Conservation (phyloP, 1,139 yeast species). For the Yarrowia galli region DNA sequence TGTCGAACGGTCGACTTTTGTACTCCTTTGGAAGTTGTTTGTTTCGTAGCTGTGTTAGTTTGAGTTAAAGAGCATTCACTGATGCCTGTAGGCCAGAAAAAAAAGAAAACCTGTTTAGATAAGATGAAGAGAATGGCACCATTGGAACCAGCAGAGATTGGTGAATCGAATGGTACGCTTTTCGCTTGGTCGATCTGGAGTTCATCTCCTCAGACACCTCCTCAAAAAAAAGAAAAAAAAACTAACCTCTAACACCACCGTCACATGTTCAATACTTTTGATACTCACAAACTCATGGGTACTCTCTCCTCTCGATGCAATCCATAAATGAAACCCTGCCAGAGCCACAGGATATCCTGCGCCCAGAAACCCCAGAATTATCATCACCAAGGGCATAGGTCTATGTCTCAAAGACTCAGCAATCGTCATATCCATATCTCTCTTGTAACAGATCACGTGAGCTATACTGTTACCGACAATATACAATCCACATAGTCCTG, state of each 20-base stretch:
- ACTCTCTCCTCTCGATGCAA: constrained; percentile 67
- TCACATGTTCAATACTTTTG: neutral
- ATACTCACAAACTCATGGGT: constrained; percentile 53
- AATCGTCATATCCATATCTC: constrained; percentile 52
- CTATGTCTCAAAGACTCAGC: constrained; percentile 47
- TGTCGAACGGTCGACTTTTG: constrained; percentile 37
- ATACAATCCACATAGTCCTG: constrained; percentile 45
- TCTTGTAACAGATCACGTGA: constrained; percentile 58
- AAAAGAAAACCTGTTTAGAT: too few species aligned
- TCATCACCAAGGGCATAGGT: constrained; percentile 60
- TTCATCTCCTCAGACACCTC: too few species aligned
- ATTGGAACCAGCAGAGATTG: too few species aligned
- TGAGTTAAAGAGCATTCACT: too few species aligned
- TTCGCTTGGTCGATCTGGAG: too few species aligned
- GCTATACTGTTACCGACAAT: constrained; percentile 48
- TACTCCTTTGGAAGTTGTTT: constrained; percentile 20
- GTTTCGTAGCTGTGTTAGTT: constrained; percentile 33
- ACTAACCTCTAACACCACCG: neutral
- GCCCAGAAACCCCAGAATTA: constrained; percentile 56
- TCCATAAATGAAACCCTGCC: constrained; percentile 60
- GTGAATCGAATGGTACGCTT: too few species aligned
- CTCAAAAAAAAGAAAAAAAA: too few species aligned
- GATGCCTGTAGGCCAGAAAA: too few species aligned
- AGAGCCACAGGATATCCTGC: constrained; percentile 64
- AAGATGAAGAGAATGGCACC: too few species aligned